Base-by-base conservation (phyloP, 1,284 basidiomycete genomes). In the Pseudozyma tsukubaensis region DNA sequence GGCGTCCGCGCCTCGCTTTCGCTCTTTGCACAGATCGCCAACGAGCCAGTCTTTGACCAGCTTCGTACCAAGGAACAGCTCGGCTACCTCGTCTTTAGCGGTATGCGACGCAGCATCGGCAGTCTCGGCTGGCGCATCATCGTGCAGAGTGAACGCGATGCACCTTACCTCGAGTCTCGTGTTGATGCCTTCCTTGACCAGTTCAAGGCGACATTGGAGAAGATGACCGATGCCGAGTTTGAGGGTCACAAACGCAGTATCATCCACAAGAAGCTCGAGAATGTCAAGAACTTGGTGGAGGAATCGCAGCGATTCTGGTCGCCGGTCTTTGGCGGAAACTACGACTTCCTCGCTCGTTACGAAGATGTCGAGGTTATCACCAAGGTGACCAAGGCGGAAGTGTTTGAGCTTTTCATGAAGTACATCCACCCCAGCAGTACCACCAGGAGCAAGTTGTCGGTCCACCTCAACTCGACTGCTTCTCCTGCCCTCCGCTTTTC, bases 61-160 rank as follows among this genome's bases (percentile, higher is more conserved):
- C 88, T 99, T 43, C 91, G 97, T n/a, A 98, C 96, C 2, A 91
- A 94, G 84, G 94, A 99, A 84, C 97, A 99, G 85, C 88, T 99
- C 0, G 97, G 97, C 12, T 99, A 99, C 84, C 77, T 84, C 1
- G 83, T 84, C 12, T 83, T 83, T 50, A 76, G 76, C 44, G 69
- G 76, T 11, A 66, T 73, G 16, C 73, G 81, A 35, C 69, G 68
- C 51, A 55, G 64, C 21, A 54, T 76, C 3, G 91, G 90, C 39
- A 88, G 91, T 59, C 89, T 89, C 75, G 95, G 94, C 11, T 86
- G 97, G 76, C 89, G 93, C n/a, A 89, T 99, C 56, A 87, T 95
- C 9, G 89, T 99, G 34, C 97, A 99, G 86, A 94, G 92, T 76
- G 95, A 98, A 86, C 91, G 91, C 57, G 87, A 88, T 29, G 90